phyloP scores from a whole-genome alignment of 345 rosid genomes.

The Syzygium aqueum region DNA sequence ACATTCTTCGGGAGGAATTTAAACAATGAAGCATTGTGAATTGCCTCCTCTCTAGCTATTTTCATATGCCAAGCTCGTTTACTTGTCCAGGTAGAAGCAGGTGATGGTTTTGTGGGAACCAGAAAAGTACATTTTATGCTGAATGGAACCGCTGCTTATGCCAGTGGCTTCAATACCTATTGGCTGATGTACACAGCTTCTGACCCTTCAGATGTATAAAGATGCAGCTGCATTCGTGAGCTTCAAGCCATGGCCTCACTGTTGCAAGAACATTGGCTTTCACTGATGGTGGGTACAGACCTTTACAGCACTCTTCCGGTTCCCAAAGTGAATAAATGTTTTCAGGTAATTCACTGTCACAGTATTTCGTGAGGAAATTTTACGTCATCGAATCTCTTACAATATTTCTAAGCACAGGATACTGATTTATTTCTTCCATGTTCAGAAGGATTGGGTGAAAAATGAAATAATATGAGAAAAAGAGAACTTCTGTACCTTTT shows the following conservation, averaged over 20 bases:
- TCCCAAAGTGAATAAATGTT: slow-evolving; percentile 46
- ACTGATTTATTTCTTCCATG: neutral
- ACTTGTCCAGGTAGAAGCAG: slow-evolving; percentile 21
- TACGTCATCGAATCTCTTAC: neutral
- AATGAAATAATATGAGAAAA: neutral
- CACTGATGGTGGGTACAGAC: slow-evolving; percentile 71
- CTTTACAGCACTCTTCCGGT: slow-evolving; percentile 58
- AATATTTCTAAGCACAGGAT: neutral
- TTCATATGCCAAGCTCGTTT: slow-evolving; percentile 21
- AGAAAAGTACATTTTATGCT: slow-evolving; percentile 47
- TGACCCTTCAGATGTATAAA: slow-evolving; percentile 47
- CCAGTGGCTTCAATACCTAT: slow-evolving; percentile 84
- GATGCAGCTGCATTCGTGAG: slow-evolving; percentile 53
- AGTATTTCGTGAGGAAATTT: neutral
- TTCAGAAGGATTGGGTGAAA: neutral
- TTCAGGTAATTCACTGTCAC: slow-evolving; percentile 30
- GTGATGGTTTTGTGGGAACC: slow-evolving; percentile 50
- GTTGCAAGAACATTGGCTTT: slow-evolving; percentile 89
- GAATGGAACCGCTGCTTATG: slow-evolving; percentile 59
- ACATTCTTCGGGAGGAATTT: neutral
- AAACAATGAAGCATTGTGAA: slow-evolving; percentile 17
- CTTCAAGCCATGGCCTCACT: slow-evolving; percentile 52
- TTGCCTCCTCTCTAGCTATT: slow-evolving; percentile 7
- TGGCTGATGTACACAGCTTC: slow-evolving; percentile 82
- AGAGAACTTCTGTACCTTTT: neutral